Conservation (phyloP, 1,284 basidiomycete genomes). For the Salmacisia buchloeana region DNA sequence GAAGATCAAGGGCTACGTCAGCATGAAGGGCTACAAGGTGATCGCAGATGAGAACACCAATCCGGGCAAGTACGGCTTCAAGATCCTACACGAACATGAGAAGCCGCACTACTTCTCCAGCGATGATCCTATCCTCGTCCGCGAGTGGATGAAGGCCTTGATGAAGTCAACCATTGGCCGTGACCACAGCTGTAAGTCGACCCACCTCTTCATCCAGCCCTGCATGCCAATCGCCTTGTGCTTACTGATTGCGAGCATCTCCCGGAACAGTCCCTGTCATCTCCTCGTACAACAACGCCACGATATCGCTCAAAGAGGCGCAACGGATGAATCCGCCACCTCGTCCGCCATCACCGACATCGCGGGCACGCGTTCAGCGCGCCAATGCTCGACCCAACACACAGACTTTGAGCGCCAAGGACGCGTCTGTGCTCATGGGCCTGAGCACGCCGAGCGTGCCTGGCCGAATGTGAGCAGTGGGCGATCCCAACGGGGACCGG, state of each 20-base stretch:
- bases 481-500: no score
- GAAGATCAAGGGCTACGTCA: conserved; percentile 88
- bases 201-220: neutral
- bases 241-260: neutral
- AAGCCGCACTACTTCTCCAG: conserved; percentile 87
- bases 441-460: conserved; percentile 4
- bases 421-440: conserved; percentile 51
- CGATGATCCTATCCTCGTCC: conserved; percentile 72
- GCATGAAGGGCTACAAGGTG: conserved; percentile 86
- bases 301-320: conserved; percentile 87
- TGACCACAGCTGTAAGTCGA: conserved; percentile 32
- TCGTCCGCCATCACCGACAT: conserved; percentile 78
- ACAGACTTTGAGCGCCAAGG: conserved; percentile 70
- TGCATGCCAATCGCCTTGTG: neutral
- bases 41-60: conserved; percentile 85
- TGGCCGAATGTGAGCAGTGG: neutral
- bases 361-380: conserved; percentile 80
- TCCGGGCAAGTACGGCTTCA: conserved; percentile 90
- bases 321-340: conserved; percentile 94
- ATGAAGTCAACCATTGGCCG: conserved; percentile 97
- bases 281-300: conserved; percentile 93
- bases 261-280: conserved; percentile 64
- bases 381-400: conserved; percentile 81
- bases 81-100: conserved; percentile 81
- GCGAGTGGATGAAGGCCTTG: conserved; percentile 99